Base-by-base conservation (phyloP, 352 stramenopile genomes). In the Pythium brachiatum region DNA sequence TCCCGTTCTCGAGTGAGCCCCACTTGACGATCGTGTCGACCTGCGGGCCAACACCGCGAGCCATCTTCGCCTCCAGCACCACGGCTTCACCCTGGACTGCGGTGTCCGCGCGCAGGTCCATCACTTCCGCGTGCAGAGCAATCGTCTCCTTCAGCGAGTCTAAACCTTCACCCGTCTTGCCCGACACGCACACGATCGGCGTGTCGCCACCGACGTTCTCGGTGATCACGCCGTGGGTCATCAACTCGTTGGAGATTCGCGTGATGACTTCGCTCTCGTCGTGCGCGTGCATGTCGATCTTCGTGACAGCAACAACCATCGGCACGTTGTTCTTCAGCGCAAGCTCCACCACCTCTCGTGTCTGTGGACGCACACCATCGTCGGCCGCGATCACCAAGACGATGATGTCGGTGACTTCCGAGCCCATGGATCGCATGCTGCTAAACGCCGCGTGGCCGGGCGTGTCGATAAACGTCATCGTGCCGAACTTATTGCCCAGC, bases 401-500 rank as follows among this genome's bases (percentile, higher is more conserved):
- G 7, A 99, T 91, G 13, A 99, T 93, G 60, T 99, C 98, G 9
- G 98, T 99, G 26, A 99, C 90, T 53, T 98, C 96, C 0, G 95
- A 97, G 21, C 97, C 97, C 43, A 96, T 86, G 53, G 94, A 86
- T 15, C 98, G 87, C 97, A 99, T 99, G 53, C 95, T 92, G 23
- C 86, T 96, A 67, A 99, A 99, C 41, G 97, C 97, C 11, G 96
- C 96, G 72, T 99, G 98, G n/a, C 98, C 98, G 18, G 98, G 98
- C n/a, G 98, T 99, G 68, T 99, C 98, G 65, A 99, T 98, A 66
- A 99, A 99, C 2, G 96, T 98, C 43, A 87, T 75, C 2, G 66
- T 68, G 16, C 80, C 81, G 62, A 85, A 89, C 38, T 84, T 80
- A 65, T 95, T 81, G 66, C 79, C 92, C 64, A 99, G 88, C 60